Evolutionary conservation across 768 basidiomycete species (phyloP).

Genomic region (Tephrocybe sp.): DNA sequence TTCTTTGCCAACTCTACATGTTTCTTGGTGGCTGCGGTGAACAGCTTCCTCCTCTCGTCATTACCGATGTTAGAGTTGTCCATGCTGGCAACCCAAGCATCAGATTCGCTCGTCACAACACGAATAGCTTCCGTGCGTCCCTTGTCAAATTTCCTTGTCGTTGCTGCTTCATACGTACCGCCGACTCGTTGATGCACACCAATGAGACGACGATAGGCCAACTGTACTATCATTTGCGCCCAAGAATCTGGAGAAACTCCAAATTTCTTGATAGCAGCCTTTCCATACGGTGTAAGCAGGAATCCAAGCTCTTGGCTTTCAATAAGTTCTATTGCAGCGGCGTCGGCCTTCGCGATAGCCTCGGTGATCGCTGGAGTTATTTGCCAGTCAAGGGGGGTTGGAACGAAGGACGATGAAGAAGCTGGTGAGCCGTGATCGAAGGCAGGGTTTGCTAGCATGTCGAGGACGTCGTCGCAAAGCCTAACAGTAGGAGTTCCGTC

Average conservation of each 20-base stretch:
- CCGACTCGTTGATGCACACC: slow-evolving; percentile 56
- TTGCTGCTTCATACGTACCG: slow-evolving; percentile 92
- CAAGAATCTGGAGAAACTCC: slow-evolving; percentile 93
- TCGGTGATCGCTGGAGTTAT: slow-evolving; percentile 43
- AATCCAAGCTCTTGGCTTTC: slow-evolving; percentile 64
- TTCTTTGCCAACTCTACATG: slow-evolving; percentile 67
- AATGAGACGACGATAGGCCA: slow-evolving; percentile 79
- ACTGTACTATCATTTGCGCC: slow-evolving; percentile 90
- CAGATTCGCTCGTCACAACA: slow-evolving; percentile 74
- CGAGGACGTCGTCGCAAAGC: slow-evolving; percentile 68
- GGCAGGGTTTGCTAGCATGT: slow-evolving; percentile 52
- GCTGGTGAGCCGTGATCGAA: slow-evolving; percentile 60
- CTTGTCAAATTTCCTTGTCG: slow-evolving; percentile 84
- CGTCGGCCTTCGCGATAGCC: slow-evolving; percentile 59
- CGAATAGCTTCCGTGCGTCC: slow-evolving; percentile 95
- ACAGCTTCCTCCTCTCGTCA: slow-evolving; percentile 50
- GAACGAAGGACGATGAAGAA: slow-evolving; percentile 25
- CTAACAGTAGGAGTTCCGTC: slow-evolving; percentile 83
- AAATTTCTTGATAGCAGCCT: slow-evolving; percentile 81
- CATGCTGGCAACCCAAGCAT: slow-evolving; percentile 79
- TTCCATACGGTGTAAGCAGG: slow-evolving; percentile 76
- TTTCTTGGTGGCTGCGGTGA: slow-evolving; percentile 59
- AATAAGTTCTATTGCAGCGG: slow-evolving; percentile 55
- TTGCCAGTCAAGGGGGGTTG: slow-evolving; percentile 64
- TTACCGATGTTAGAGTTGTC: slow-evolving; percentile 42